A percentile compares a stretch with the other conserved stretches of the same genome.
These are phyloP conservation scores for Tilletiaria anomala DNA, from an alignment of 1,284 basidiomycete species.

Conservation along the genomic window DNA sequence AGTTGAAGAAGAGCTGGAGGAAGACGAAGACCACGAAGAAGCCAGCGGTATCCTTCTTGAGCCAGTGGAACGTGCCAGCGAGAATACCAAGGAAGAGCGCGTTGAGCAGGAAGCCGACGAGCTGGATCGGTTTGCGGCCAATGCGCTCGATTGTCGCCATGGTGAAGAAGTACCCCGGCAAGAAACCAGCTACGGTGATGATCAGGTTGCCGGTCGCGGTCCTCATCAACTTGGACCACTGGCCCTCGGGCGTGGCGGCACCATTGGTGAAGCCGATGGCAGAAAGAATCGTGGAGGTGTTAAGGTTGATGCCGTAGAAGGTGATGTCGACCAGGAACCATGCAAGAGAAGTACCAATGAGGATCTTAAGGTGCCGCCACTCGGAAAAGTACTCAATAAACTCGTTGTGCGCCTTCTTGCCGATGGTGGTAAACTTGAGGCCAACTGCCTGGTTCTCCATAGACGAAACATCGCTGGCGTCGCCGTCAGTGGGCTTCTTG, in stretches of 20 bases:
- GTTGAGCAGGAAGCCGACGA: constrained; percentile 36
- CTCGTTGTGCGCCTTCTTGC: constrained; percentile 14
- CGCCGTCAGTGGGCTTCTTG: no score
- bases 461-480: constrained; percentile 8
- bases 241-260: constrained; percentile 6
- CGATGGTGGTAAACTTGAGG: constrained; percentile 17
- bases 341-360: constrained; percentile 22
- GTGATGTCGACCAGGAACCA: constrained; percentile 49
- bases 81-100: constrained; percentile 37
- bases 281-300: constrained; percentile 55
- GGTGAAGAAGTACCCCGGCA: constrained; percentile 37
- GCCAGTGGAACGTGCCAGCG: constrained; percentile 27
- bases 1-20: constrained; percentile 43
- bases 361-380: constrained; percentile 9
- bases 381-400: constrained; percentile 26
- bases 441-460: constrained; percentile 22
- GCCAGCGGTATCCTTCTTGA: constrained; percentile 43
- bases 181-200: constrained; percentile 26
- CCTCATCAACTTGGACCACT: constrained; percentile 45
- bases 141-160: constrained; percentile 23
- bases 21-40: constrained; percentile 67
- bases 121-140: constrained; percentile 39
- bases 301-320: constrained; percentile 68
- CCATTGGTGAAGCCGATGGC: constrained; percentile 50
- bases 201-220: constrained; percentile 42